A percentile compares a stretch with the other conserved stretches of the same genome.
Conservation (phyloP, 306 rosid species). For the Gastrolobium bilobum region DNA sequence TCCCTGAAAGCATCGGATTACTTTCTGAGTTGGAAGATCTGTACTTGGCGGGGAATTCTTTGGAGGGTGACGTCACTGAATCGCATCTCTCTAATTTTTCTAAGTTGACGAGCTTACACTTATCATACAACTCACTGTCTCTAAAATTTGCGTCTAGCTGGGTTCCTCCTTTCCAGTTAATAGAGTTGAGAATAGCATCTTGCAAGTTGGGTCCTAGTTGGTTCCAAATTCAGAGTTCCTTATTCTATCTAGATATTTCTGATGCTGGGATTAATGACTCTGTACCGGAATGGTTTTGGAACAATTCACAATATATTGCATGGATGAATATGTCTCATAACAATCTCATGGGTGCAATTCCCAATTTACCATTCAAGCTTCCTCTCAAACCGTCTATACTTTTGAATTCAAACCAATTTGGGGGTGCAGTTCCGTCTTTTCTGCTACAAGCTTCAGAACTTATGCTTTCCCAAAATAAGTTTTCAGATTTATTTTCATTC, state of each 20-base stretch:
- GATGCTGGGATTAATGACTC: neutral
- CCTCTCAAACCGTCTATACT: rapidly evolving
- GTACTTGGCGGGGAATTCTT: neutral
- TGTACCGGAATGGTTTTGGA: constrained; percentile 41
- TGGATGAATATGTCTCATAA: neutral
- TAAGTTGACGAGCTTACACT: rapidly evolving
- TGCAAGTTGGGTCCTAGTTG: constrained; percentile 45
- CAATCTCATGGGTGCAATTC: constrained; percentile 25
- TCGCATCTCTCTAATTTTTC: constrained; percentile 6
- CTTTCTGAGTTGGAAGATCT: neutral
- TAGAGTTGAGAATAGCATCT: rapidly evolving
- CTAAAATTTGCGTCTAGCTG: neutral
- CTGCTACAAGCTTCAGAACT: neutral
- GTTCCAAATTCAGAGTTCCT: neutral
- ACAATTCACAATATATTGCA: rapidly evolving
- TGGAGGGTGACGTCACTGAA: constrained; percentile 36
- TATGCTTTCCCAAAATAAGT: neutral
- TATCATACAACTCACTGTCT: constrained; percentile 8
- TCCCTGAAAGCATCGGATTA: constrained; percentile 15
- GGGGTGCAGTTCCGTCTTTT: constrained; percentile 12
- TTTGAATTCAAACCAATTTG: constrained; percentile 41
- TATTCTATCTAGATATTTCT: rapidly evolving
- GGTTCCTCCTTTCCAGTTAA: constrained; percentile 33
- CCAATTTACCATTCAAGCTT: constrained; percentile 1
- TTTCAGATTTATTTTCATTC: neutral